Evolutionary conservation across 2,329 filamentous ascomycete species (phyloP).

Genomic region (Paraphoma chrysanthemicola): DNA sequence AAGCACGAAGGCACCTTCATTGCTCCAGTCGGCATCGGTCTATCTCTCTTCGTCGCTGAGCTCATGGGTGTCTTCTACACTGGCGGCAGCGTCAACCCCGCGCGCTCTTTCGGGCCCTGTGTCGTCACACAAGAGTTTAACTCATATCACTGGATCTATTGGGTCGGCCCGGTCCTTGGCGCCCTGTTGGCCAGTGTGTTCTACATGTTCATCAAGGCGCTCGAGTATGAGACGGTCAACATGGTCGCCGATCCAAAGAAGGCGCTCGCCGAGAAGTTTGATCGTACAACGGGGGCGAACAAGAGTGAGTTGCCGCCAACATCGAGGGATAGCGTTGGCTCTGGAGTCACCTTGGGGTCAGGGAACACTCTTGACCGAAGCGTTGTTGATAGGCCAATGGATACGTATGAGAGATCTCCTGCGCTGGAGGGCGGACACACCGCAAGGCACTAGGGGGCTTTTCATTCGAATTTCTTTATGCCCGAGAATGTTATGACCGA

Average conservation of each 20-base stretch:
- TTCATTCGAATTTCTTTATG: background rate
- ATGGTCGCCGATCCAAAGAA: background rate
- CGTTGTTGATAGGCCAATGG: background rate
- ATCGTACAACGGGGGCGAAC: background rate
- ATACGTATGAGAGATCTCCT: background rate
- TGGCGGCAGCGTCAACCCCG: conserved; percentile 53
- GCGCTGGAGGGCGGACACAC: background rate
- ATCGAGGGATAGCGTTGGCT: background rate
- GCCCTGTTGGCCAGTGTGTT: conserved; percentile 55
- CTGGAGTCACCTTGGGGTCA: background rate
- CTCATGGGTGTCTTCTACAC: conserved; percentile 57
- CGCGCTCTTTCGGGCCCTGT: conserved; percentile 54
- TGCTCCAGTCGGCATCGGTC: conserved; percentile 70
- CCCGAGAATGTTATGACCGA: too few species aligned
- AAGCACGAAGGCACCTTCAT: conserved; percentile 65
- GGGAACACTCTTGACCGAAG: background rate
- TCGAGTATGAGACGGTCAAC: background rate
- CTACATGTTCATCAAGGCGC: conserved; percentile 54
- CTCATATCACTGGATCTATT: conserved; percentile 56
- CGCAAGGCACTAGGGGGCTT: background rate
- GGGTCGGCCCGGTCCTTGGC: conserved; percentile 25
- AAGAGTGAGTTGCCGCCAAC: background rate
- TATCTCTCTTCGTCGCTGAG: conserved; percentile 69
- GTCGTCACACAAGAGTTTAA: conserved; percentile 48
- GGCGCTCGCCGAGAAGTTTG: background rate